Conservation (phyloP, 345 rosid genomes). For the Euphorbia tirucalli region DNA sequence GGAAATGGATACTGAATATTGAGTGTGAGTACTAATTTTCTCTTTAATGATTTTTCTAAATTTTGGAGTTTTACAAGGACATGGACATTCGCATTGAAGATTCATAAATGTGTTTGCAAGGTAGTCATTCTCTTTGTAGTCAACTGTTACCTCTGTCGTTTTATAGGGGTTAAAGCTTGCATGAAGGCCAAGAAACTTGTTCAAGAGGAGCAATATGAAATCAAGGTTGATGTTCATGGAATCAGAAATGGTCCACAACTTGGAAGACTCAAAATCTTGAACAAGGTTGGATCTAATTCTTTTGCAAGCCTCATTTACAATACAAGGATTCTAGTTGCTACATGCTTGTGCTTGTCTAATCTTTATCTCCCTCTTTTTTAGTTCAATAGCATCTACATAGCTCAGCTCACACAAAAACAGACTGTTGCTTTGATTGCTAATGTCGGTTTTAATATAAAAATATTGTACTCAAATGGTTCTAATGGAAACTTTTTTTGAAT, state of each 20-base stretch:
- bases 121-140: slow-evolving; percentile 8
- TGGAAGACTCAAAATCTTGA: slow-evolving; percentile 70
- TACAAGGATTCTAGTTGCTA: background rate
- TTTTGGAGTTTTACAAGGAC: background rate
- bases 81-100: background rate
- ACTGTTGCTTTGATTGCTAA: too few species aligned
- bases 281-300: slow-evolving; percentile 47
- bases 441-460: background rate
- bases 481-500: background rate
- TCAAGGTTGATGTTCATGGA: slow-evolving; percentile 64
- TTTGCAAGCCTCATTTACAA: background rate
- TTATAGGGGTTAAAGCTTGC: slow-evolving; percentile 75
- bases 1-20: slow-evolving; percentile 80
- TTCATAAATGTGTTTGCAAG: background rate
- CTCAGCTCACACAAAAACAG: too few species aligned
- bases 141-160: background rate
- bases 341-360: too few species aligned
- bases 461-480: background rate
- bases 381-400: too few species aligned
- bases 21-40: slow-evolving; percentile 55
- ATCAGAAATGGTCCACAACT: slow-evolving; percentile 61
- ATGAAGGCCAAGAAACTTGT: slow-evolving; percentile 44
- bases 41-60: background rate
- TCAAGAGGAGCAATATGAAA: slow-evolving; percentile 71
- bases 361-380: too few species aligned